Base-by-base conservation (phyloP, 805 yeast genomes). In the Metschnikowia drakensbergensis region DNA sequence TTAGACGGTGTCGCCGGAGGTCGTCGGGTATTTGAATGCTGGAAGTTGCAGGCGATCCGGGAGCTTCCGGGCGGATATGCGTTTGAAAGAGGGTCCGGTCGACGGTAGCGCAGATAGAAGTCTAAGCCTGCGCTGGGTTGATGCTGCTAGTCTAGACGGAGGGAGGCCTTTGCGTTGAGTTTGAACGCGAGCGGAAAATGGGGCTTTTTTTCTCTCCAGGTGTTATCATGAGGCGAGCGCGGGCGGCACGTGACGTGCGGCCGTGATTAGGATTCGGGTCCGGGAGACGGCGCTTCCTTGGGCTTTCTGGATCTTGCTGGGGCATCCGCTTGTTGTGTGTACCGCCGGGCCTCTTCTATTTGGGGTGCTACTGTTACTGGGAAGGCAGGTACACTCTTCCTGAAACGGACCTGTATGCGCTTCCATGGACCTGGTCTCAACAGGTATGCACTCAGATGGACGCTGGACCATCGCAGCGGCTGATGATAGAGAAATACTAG, bases 141-240 rank as follows among this genome's bases (percentile, higher is more conserved):
- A 13, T 37, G 41, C 23, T 28, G 31, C 31, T 37, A 8, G 9
- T 6, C 30, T 37, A 8, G 25, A 13, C 23, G 6, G 41, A 5
- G 41, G 13, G 25, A 9, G 41, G 41, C 41, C 32, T 37, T 27
- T 10, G 35, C 25, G 23, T 40, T 9, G 43, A 30, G 30, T 11
- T 40, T 40, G 43, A 36, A 8, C 32, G 27, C 36, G 31, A 36
- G 43, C 26, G 36, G 43, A 40, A 41, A 42, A 25, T 32, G 25
- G 45, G 45, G 37, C 17, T 30, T 42, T 42, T 42, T 42, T 42
- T 42, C 45, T 26, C 34, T 27, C 45, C 29, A 42, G 45, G 45
- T 27, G 45, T 27, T 42, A 42, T 42, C 45, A 7, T 42, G 37
- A 34, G 45, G 36, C 37, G 43, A 13, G 45, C 45, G 36, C 45